These are phyloP conservation scores for Mycena citricolor DNA, from an alignment of 1,284 basidiomycete genomes.

Conservation along the genomic window DNA sequence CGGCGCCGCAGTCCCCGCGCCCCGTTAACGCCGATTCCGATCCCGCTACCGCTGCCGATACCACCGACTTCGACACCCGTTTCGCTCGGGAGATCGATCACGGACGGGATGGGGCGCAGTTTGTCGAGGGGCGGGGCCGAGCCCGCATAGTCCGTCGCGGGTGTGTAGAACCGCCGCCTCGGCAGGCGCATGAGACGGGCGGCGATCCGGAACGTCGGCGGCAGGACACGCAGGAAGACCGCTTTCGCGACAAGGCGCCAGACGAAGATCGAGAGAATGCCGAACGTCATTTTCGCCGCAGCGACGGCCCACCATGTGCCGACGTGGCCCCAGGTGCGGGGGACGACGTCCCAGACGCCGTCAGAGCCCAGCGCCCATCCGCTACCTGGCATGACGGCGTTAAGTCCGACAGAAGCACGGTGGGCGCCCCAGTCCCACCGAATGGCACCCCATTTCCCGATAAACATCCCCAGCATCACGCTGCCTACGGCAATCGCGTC, in stretches of 20 bases:
- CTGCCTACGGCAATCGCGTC: constrained; percentile 93
- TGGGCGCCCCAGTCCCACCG: constrained; percentile 28
- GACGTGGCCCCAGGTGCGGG: constrained; percentile 47
- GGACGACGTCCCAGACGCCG: constrained; percentile 34
- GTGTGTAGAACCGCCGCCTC: constrained; percentile 80
- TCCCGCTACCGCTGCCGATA: constrained; percentile 35
- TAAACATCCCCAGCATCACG: constrained; percentile 76
- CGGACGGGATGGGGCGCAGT: constrained; percentile 77
- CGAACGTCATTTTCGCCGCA: constrained; percentile 17
- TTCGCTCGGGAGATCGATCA: constrained; percentile 73
- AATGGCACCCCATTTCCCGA: constrained; percentile 64
- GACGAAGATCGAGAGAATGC: constrained; percentile 72
- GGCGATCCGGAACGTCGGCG: constrained; percentile 77
- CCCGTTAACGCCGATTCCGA: constrained; percentile 25
- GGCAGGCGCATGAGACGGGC: constrained; percentile 67
- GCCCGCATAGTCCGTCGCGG: constrained; percentile 81
- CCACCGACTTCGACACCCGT: constrained; percentile 42
- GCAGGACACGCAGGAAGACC: constrained; percentile 69
- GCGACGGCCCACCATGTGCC: constrained; percentile 52
- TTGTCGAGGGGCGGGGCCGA: constrained; percentile 51
- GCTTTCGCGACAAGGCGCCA: constrained; percentile 88
- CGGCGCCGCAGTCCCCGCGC: constrained; percentile 25
- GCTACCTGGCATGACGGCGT: constrained; percentile 43
- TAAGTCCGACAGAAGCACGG: constrained; percentile 31
- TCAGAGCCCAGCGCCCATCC: constrained; percentile 54